Evolutionary conservation across 768 basidiomycete species (phyloP), one percentile per base, ranked within the genome.

Genomic region (Pleurotus cornucopiae): DNA sequence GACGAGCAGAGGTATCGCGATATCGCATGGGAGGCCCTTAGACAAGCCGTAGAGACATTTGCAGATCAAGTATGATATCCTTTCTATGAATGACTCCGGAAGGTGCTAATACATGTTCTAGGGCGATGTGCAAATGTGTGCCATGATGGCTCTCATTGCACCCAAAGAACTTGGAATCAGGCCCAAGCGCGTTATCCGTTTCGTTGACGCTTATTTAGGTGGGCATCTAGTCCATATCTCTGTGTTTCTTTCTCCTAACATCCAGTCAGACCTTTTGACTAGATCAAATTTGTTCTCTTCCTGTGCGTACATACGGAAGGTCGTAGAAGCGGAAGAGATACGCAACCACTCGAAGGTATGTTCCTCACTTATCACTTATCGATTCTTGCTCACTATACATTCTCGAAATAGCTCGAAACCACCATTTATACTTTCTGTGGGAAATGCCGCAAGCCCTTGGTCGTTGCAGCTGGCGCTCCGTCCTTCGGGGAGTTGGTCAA

Each of bases 41-140:
- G 77, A 30, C 76, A 80, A 46, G 75, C 77, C 0, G 57, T 90
- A 38, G 86, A 89, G 57, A 69, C 70, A n/a, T 83, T 83, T 63
- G 80, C 82, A 2, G 84, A 86, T 57, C 73, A 83, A 71, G 88
- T 88, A 56, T 21, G 67, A 14, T 41, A 14, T 54, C 45, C 25
- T 2, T 23, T 18, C 30, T 30, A 21, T 41, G 46, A 7, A 11
- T 34, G 30, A 34, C 11, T 48, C 3, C 6, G 16, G 38, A 21
- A 58, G n/a, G 39, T 51, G n/a, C 14, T 57, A 13, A 44, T 7
- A 16, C 16, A 4, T 13, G 55, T 45, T 18, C 12, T 57, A 91
- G 86, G 91, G 91, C 12, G 86, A 93, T 62, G 73, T 91, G 1
- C 91, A 91, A 63, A 88, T 84, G 76, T 91, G 89, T 67, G 83